A percentile compares a stretch with the other conserved stretches of the same genome.
phyloP scores from a whole-genome alignment of 1,139 yeast genomes.

The Blastobotrys raffinosifermentans region DNA sequence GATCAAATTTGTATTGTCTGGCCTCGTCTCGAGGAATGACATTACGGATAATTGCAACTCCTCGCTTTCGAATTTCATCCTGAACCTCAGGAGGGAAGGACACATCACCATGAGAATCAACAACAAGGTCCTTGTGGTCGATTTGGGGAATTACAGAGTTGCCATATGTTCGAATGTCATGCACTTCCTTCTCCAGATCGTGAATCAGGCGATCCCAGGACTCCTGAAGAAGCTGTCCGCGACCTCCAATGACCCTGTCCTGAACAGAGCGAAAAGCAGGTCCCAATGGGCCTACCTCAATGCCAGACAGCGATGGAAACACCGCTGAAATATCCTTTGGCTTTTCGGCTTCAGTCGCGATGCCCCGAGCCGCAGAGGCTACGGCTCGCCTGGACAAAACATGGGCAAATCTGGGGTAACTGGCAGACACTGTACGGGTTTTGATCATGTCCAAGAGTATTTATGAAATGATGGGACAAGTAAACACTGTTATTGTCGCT shows the following conservation, averaged over 20 bases:
- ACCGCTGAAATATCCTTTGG: slow-evolving; percentile 23
- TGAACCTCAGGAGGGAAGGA: slow-evolving; percentile 11
- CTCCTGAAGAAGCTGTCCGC: slow-evolving; percentile 24
- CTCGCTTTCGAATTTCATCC: slow-evolving; percentile 21
- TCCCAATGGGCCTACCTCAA: slow-evolving; percentile 16
- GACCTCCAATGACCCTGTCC: slow-evolving; percentile 24
- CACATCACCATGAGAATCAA: slow-evolving; percentile 8
- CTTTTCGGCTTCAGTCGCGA: slow-evolving; percentile 5
- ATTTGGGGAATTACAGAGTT: slow-evolving; percentile 18
- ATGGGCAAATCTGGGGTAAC: too few species aligned
- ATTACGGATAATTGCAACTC: slow-evolving; percentile 32
- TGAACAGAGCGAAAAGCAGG: slow-evolving; percentile 25
- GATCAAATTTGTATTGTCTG: slow-evolving; percentile 21
- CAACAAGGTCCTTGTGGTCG: slow-evolving; percentile 16
- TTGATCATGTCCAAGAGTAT: too few species aligned
- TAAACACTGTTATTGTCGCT: too few species aligned
- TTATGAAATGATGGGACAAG: too few species aligned
- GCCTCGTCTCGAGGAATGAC: slow-evolving; percentile 32
- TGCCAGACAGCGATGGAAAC: slow-evolving; percentile 22
- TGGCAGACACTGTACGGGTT: too few species aligned
- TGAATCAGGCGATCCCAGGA: slow-evolving; percentile 30
- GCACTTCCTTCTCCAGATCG: slow-evolving; percentile 24
- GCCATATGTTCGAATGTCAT: slow-evolving; percentile 22
- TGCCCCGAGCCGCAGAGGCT: background rate
- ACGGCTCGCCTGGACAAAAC: slow-evolving; percentile 7